Evolutionary conservation across 2,329 filamentous ascomycete genomes (phyloP), one percentile per base, ranked within the genome.

Genomic region (Paraphoma chrysanthemicola): DNA sequence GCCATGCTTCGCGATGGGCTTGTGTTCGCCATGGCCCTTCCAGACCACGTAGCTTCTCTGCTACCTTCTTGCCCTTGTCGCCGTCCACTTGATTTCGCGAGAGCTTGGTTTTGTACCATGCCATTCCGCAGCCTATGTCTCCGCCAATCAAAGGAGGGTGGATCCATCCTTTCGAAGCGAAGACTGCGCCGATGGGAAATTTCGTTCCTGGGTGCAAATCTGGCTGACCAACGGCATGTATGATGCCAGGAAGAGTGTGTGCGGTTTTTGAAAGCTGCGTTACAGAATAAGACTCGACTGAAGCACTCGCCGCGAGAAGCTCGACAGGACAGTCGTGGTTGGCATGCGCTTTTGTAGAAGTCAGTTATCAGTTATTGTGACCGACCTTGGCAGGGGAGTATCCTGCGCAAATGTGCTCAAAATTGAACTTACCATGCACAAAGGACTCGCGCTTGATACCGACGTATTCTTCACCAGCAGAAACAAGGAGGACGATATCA

Each of bases 121-220:
- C 67, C 74, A 78, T 79, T 0, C 75, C 77, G 53, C 75, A 78
- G 0, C 75, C 77, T 47, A 79, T 78, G 43, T 79, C 75, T 5
- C 71, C 61, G 2, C 77, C 76, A 9, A 78, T 78, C 10, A 79
- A 60, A 14, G 71, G 74, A 14, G 74, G 76, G 50, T 78, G 73
- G 16, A 78, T 71, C 66, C 74, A 78, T 55, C 59, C 63, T 31
- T 66, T 59, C 0, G 69, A 74, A 8, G 70, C 69, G 44, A 78
- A 77, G 6, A 76, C 73, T 1, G 73, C 71, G 11, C 75, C 75
- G 18, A 78, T 75, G 1, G 76, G 75, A 17, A 74, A 78, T 48
- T 75, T 76, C 11, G 67, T 72, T 6, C 76, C 75, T 6, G 72
- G 73, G 39, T 77, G 73, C 1, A 78, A 55, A 59, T 78, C 74